Evolutionary conservation across 2,329 filamentous ascomycete genomes (phyloP), one percentile per base, ranked within the genome.

Genomic region (Sporothrix pallida): DNA sequence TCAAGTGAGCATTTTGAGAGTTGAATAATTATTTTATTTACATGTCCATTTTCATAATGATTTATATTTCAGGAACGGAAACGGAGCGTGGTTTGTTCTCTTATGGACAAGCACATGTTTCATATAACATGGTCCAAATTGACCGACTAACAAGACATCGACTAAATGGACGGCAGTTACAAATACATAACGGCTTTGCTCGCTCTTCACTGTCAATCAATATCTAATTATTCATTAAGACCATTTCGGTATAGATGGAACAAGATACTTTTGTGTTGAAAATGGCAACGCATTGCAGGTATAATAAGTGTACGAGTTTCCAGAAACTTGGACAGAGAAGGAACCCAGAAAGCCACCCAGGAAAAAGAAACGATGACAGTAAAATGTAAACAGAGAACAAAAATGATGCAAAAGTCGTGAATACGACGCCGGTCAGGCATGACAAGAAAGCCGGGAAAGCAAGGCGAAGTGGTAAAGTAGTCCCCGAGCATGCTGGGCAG

Each of bases 381-480:
- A 70, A 20, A 37, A 50, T 13, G 13, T 42, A 54, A 69, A 37
- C 17, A 70, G 46, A 8, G 17, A 62, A n/a, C 8, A 31, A 60
- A 62, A 23, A 62, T 10, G 17, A 50, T 56, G 6, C 4, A 10
- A 69, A 58, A 26, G 42, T n/a, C 62, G 60, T 42, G 17, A 20
- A 52, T 20, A 54, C 48, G 26, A 17, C 26, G 67, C 48, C 67
- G 52, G 68, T 46, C 54, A 58, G 68, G 52, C 50, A 58, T 48
- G 44, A 58, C 10, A 58, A 26, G 54, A 52, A 72, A 62, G 37
- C 13, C 20, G 52, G 50, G 13, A 68, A 48, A 20, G 69, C 12
- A 46, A 63, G 13, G 31, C 31, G 3, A 37, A 5, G 31, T 37
- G 31, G 31, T 5, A 37, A 52, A 67, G 42, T 15, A 17, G 17